Percentiles rank a stretch among this genome's conserved stretches.
Evolutionary conservation across 2,329 filamentous ascomycete species (phyloP).

Genomic region (Microdochium paspali): DNA sequence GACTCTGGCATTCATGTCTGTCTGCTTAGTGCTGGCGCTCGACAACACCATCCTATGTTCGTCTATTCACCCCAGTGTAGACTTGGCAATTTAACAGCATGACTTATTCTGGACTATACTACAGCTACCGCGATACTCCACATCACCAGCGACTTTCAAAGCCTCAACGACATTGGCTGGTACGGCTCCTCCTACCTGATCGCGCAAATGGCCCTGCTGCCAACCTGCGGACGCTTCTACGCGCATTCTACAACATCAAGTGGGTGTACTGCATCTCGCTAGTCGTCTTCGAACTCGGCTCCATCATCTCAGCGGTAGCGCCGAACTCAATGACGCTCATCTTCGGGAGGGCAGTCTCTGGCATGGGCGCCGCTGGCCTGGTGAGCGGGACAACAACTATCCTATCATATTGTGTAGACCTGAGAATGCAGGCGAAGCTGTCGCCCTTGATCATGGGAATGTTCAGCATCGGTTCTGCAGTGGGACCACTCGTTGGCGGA

Average conservation of each 20-base stretch:
- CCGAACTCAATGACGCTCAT: conserved; percentile 14
- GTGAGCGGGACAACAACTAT: conserved; percentile 24
- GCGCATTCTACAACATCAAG: conserved; percentile 9
- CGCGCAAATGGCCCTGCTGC: conserved; percentile 14
- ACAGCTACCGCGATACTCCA: not conserved
- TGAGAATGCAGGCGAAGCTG: conserved; percentile 17
- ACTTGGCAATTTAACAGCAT: not conserved
- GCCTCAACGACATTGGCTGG: conserved; percentile 8
- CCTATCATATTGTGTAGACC: conserved; percentile 18
- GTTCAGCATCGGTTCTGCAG: conserved; percentile 21
- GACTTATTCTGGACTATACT: not conserved
- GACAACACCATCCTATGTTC: conserved; percentile 3
- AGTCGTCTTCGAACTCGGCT: conserved; percentile 18
- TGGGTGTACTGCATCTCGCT: conserved; percentile 5
- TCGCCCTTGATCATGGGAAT: conserved; percentile 21
- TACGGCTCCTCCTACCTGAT: conserved; percentile 7
- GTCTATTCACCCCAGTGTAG: not conserved
- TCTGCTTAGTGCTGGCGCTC: conserved; percentile 1
- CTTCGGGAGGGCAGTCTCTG: conserved; percentile 13
- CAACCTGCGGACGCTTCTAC: conserved; percentile 16
- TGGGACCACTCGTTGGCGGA: conserved; percentile 24
- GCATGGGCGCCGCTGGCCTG: conserved; percentile 20
- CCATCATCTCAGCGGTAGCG: conserved; percentile 13
- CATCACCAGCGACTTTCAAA: conserved; percentile 9
- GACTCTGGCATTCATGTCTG: not conserved